A percentile compares a stretch with the other conserved stretches of the same genome.
Evolutionary conservation across 768 basidiomycete genomes (phyloP).

Genomic region (Phaeolepiota aurea): DNA sequence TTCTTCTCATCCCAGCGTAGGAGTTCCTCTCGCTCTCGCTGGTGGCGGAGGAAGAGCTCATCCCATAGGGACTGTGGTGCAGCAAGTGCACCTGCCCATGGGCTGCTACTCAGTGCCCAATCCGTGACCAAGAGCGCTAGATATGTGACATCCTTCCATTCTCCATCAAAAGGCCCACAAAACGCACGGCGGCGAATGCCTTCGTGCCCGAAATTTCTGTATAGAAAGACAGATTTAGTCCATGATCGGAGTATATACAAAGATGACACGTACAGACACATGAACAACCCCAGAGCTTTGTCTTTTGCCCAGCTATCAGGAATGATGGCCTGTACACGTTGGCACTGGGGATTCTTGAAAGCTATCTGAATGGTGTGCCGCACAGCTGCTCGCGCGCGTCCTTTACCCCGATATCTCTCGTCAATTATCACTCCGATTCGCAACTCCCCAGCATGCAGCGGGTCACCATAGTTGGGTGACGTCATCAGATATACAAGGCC

Average conservation of each 20-base stretch:
- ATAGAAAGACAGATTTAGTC: constrained; percentile 1
- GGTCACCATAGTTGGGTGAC: constrained; percentile 18
- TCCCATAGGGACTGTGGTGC: constrained; percentile 47
- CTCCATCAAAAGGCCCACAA: constrained; percentile 28
- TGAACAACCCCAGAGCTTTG: constrained; percentile 37
- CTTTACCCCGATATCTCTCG: constrained; percentile 24
- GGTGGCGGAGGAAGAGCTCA: constrained; percentile 50
- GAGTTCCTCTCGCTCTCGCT: constrained; percentile 48
- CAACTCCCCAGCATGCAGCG: constrained; percentile 31
- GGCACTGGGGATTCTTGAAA: constrained; percentile 34
- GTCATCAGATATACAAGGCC: constrained; percentile 36
- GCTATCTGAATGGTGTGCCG: constrained; percentile 35
- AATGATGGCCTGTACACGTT: constrained; percentile 46
- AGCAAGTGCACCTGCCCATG: constrained; percentile 13
- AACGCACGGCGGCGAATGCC: constrained; percentile 52
- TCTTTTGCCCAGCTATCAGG: constrained; percentile 36
- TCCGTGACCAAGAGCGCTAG: constrained; percentile 57
- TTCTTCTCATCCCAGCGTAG: constrained; percentile 38
- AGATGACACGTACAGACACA: constrained; percentile 19
- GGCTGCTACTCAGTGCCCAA: constrained; percentile 28
- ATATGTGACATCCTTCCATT: constrained; percentile 56
- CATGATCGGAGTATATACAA: constrained; percentile 1
- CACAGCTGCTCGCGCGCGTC: constrained; percentile 40
- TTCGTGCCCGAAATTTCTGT: constrained; percentile 54
- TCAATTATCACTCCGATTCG: constrained; percentile 48